phyloP scores from a whole-genome alignment of 306 rosid species.

The Nissolia schottii region DNA sequence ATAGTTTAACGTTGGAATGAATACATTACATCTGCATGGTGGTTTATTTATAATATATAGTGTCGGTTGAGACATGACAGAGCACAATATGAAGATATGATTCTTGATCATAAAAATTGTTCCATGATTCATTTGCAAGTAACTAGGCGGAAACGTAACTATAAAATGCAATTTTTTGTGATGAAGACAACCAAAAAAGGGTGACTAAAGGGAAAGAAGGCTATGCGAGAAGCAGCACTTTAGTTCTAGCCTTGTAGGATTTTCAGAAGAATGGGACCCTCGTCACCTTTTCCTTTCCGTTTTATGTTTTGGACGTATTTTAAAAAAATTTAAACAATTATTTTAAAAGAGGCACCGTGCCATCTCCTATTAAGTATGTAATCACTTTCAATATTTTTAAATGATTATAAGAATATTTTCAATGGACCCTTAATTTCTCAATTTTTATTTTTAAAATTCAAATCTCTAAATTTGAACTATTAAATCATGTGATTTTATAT shows the following conservation, averaged over 20 bases:
- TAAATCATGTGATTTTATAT: too few species aligned
- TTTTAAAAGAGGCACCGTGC: too few species aligned
- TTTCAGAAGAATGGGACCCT: constrained; percentile 32
- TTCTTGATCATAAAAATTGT: constrained; percentile 22
- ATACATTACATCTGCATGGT: background rate
- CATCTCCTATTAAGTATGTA: too few species aligned
- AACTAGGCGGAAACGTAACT: background rate
- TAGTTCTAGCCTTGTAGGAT: background rate
- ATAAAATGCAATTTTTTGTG: constrained; percentile 6
- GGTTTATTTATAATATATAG: background rate
- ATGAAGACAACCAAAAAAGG: constrained; percentile 18
- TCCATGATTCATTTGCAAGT: constrained; percentile 33
- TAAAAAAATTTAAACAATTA: too few species aligned
- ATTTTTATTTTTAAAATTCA: too few species aligned
- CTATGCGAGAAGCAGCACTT: constrained; percentile 16
- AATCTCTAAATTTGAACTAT: too few species aligned
- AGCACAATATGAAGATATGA: constrained; percentile 18
- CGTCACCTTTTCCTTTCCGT: background rate
- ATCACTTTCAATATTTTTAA: too few species aligned
- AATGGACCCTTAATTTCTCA: too few species aligned
- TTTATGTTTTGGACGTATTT: background rate
- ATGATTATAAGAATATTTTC: too few species aligned
- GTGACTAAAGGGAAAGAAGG: constrained; percentile 18
- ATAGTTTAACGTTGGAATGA: background rate
- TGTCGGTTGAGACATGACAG: constrained; percentile 26